A percentile compares a stretch with the other conserved stretches of the same genome.
These are phyloP conservation scores for Cladosporium sp. DNA, from an alignment of 2,329 filamentous ascomycete species.

Conservation along the genomic window DNA sequence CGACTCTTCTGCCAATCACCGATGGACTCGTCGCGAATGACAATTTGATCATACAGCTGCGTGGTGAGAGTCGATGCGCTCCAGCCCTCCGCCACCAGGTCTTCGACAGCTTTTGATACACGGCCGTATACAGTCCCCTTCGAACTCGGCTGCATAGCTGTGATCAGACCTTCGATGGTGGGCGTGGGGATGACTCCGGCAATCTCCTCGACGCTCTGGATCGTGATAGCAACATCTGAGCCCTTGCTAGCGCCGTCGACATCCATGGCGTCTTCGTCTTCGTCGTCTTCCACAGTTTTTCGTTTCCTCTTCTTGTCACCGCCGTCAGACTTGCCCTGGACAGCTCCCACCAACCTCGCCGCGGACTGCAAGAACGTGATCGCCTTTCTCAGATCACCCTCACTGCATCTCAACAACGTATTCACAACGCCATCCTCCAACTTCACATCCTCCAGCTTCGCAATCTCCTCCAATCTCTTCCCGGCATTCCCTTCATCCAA, in stretches of 20 bases:
- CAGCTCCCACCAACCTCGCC: conserved; percentile 74
- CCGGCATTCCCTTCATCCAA: conserved; percentile 81
- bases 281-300: conserved; percentile 52
- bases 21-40: conserved; percentile 72
- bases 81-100: conserved; percentile 95
- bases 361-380: conserved; percentile 95
- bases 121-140: conserved; percentile 61
- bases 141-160: conserved; percentile 68
- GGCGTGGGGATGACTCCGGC: conserved; percentile 81
- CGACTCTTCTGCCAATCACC: conserved; percentile 82
- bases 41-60: conserved; percentile 76
- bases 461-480: conserved; percentile 74
- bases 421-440: conserved; percentile 76
- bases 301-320: conserved; percentile 33
- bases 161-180: conserved; percentile 64
- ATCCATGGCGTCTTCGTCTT: conserved; percentile 54
- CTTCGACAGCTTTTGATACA: conserved; percentile 73
- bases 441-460: conserved; percentile 66
- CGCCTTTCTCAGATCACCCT: conserved; percentile 91
- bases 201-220: conserved; percentile 84
- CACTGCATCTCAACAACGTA: conserved; percentile 76
- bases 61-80: conserved; percentile 81
- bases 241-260: conserved; percentile 29
- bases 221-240: conserved; percentile 52
- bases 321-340: conserved; percentile 23